Base-by-base conservation (phyloP, 1,139 yeast genomes). In the Blastobotrys buckinghamii region DNA sequence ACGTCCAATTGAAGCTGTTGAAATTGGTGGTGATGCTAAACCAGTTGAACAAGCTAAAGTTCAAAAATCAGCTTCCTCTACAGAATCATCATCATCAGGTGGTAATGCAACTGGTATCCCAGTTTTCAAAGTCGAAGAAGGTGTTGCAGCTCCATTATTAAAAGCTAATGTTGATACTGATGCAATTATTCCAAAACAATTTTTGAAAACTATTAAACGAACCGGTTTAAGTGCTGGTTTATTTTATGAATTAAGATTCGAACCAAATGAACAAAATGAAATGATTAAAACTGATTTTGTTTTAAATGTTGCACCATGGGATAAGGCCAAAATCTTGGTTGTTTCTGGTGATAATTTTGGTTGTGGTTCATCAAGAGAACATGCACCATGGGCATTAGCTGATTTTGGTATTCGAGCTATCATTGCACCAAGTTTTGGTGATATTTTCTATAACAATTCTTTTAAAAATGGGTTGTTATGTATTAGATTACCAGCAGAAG, bases 311-410 rank as follows among this genome's bases (percentile, higher is more conserved):
- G 84, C 77, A 50, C 96, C 96, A 48, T 90, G 81, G 75, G 79
- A 82, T 59, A 65, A 76, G 39, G 83, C 97, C 22, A 82, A 85
- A 69, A 82, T 90, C 58, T 75, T 92, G 58, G 84, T 90, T 58
- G 96, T 90, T 54, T 82, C 95, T 45, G 98, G 98, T 67, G 95
- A 87, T 67, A 92, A 92, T 74, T 92, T 92, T 66, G 98, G 98
- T 57, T 92, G 98, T 74, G 98, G 98, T 61, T 90, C 97, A 39
- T 89, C 97, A 6, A 87, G 98, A 77, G 98, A 92, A 69, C 98
- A 92, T 63, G 98, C 98, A 22, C 97, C 98, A 51, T 92, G 98
- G 98, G 98, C 98, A 2, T 77, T 92, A 58, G 90, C 88, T 63
- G 98, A 92, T 71, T 92, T 92, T 63, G 98, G 98, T 67, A 89